phyloP scores from a whole-genome alignment of 495 filamentous ascomycete genomes.

The Neurospora sp. region DNA sequence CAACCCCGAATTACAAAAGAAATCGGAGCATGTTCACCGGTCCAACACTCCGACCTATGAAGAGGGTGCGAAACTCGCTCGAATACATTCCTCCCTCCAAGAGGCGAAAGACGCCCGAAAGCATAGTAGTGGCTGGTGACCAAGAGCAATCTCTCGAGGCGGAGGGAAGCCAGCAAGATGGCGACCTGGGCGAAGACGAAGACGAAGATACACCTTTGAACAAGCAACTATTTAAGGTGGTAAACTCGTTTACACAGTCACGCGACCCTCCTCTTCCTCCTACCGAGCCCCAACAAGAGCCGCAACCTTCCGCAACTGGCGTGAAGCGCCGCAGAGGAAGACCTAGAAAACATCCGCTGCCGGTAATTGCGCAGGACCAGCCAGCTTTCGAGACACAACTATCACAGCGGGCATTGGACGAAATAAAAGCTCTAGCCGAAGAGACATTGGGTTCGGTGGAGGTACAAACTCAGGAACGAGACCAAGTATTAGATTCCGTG shows the following conservation, averaged over 20 bases:
- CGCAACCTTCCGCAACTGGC: not conserved
- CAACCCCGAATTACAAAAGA: not conserved
- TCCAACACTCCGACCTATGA: not conserved
- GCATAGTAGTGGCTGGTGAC: not conserved
- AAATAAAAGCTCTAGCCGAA: not conserved
- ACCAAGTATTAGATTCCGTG: not conserved
- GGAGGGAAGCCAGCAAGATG: not conserved
- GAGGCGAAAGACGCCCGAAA: not conserved
- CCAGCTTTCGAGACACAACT: not conserved
- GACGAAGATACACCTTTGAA: not conserved
- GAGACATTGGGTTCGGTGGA: not conserved
- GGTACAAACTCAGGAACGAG: not conserved
- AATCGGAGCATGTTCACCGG: not conserved
- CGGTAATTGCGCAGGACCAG: not conserved
- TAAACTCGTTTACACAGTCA: not conserved
- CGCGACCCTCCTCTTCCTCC: not conserved
- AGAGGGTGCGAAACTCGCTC: not conserved
- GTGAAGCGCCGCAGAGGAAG: not conserved
- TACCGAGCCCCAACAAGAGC: not conserved
- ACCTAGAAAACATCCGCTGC: not conserved
- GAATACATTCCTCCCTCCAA: not conserved
- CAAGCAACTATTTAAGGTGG: not conserved
- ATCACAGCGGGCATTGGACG: not conserved
- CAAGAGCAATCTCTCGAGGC: not conserved
- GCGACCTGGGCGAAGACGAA: not conserved